Percentiles rank a stretch among this genome's conserved stretches.
phyloP scores from a whole-genome alignment of 2,329 filamentous ascomycete genomes.

The Cryphonectria japonica region DNA sequence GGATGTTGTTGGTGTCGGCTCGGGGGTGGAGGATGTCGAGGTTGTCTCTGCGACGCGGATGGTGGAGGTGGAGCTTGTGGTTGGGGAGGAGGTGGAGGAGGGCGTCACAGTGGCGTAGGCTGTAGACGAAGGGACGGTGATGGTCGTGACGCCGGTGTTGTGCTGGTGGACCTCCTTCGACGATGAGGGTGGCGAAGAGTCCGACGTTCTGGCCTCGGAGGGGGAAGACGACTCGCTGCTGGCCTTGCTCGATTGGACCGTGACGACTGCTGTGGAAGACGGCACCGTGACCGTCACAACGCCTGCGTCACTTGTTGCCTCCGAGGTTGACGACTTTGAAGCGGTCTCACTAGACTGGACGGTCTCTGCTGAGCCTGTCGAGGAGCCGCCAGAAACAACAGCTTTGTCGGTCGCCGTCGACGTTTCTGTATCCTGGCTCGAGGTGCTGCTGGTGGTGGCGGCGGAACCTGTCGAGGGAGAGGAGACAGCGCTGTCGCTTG shows the following conservation, averaged over 20 bases:
- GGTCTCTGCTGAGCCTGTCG: background rate
- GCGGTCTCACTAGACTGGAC: background rate
- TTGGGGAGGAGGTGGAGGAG: background rate
- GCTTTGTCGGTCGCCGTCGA: background rate
- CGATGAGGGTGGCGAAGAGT: background rate
- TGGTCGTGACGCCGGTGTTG: conserved; percentile 14
- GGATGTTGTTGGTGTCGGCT: background rate
- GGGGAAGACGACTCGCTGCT: background rate
- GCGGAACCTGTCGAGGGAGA: background rate
- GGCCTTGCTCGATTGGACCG: background rate
- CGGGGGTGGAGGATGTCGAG: conserved; percentile 1
- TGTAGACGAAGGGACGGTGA: conserved; percentile 23
- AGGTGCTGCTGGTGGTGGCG: background rate
- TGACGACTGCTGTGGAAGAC: conserved; percentile 1
- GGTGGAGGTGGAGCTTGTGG: conserved; percentile 2
- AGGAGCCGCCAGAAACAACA: background rate
- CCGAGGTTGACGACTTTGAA: background rate
- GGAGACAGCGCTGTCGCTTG: background rate
- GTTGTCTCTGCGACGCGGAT: conserved; percentile 9
- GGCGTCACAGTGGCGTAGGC: conserved; percentile 17
- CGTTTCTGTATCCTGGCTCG: background rate
- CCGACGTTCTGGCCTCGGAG: background rate
- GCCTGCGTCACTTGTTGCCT: background rate
- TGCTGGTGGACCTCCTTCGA: background rate
- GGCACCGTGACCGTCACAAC: conserved; percentile 15